Base-by-base conservation (phyloP, 441 rosid species). In the Jatropha podagrica region DNA sequence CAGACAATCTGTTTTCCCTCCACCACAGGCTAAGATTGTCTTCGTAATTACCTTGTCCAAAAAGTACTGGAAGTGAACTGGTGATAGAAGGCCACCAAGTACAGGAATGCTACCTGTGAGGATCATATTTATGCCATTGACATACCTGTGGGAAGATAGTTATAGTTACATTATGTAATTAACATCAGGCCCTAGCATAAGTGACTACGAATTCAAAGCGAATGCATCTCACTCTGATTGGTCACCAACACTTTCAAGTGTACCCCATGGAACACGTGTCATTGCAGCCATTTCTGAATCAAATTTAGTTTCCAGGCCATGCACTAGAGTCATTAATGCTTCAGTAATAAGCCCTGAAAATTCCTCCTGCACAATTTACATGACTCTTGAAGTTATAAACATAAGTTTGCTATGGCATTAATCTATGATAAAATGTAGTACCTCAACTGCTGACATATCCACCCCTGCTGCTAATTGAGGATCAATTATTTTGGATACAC, bases 161-260 rank as follows among this genome's bases (percentile, higher is more conserved):
- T 56, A 48, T 48, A 69, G 70, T 86, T 58, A 80, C 18, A 40
- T 17, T 55, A 67, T 5, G 59, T n/a, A 65, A 74, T 49, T 59
- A 76, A 40, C 52, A 61, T 49, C 60, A 72, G 63, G 61, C 63
- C 59, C 12, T 13, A 61, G 48, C 41, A 69, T 49, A 49, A 68
- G 73, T 48, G 75, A 59, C 46, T 70, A 65, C 73, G 68, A 73
- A 41, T 42, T 42, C 65, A 55, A 73, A 27, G 2, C 37, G 52
- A 69, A 63, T 63, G 46, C 61, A 75, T 77, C 91, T 87, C 85
- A 96, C 99, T 85, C 93, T 69, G 99, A 96, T 80, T 96, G 99
- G 84, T 96, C 98, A 66, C 98, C 99, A 59, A 96, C 99, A 82
- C 98, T 91, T 84, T 96, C 99, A 80, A 96, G 98, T 77, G 94